phyloP scores from a whole-genome alignment of 148 eudicot species.

The Cornus controversa region DNA sequence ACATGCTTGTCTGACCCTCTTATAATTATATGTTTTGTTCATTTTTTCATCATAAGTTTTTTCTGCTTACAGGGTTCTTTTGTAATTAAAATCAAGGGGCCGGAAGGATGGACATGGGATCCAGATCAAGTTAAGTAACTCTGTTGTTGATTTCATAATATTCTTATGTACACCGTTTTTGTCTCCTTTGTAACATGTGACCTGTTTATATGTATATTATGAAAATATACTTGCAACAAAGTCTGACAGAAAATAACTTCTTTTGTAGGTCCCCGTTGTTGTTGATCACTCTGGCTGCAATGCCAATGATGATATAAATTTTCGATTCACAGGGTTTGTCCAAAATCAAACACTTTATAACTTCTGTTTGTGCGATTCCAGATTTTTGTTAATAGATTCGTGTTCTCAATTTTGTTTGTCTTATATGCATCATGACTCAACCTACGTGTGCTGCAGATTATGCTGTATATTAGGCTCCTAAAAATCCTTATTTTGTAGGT shows the following conservation, averaged over 20 bases:
- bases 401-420: neutral
- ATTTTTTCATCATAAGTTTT: neutral
- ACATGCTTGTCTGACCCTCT: slow-evolving; percentile 9
- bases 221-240: slow-evolving; percentile 6
- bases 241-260: slow-evolving; percentile 19
- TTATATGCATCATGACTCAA: neutral
- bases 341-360: neutral
- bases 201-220: slow-evolving; percentile 1
- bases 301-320: slow-evolving; percentile 93
- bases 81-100: slow-evolving; percentile 85
- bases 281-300: slow-evolving; percentile 91
- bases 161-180: slow-evolving; percentile 4
- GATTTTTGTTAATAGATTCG: neutral
- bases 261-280: slow-evolving; percentile 66
- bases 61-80: slow-evolving; percentile 75
- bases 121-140: slow-evolving; percentile 74
- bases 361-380: neutral
- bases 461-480: slow-evolving; percentile 7
- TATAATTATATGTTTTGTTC: slow-evolving; percentile 7
- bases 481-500: slow-evolving; percentile 42
- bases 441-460: neutral
- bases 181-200: slow-evolving; percentile 1
- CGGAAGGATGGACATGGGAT: slow-evolving; percentile 95
- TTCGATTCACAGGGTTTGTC: slow-evolving; percentile 88
- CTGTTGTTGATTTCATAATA: neutral